These are phyloP conservation scores for Myxozyma melibiosi DNA, from an alignment of 805 yeast genomes.

Conservation along the genomic window DNA sequence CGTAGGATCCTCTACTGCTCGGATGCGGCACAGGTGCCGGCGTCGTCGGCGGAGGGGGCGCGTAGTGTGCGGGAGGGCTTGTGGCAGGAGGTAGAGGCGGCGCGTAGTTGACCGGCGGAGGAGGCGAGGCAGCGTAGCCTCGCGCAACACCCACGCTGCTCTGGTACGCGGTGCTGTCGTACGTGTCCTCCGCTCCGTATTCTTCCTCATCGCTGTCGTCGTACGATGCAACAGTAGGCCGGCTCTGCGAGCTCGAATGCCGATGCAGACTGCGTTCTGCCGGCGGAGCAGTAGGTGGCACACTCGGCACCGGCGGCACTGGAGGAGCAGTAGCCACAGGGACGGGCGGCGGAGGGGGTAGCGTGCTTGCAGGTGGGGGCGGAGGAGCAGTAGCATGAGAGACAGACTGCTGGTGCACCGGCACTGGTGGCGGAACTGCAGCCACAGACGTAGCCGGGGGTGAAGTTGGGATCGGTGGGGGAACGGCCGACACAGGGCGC, in stretches of 20 bases:
- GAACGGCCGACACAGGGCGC: constrained; percentile 17
- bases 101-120: constrained; percentile 32
- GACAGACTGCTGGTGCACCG: background rate
- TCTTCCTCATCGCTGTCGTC: constrained; percentile 3
- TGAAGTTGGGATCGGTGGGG: constrained; percentile 28
- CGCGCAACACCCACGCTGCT: constrained; percentile 61
- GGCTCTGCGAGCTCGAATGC: background rate
- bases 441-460: constrained; percentile 4
- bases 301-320: constrained; percentile 19
- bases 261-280: constrained; percentile 3
- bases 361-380: constrained; percentile 23
- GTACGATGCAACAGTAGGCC: background rate
- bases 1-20: background rate
- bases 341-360: constrained; percentile 26
- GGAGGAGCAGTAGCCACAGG: constrained; percentile 24
- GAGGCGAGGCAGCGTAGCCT: constrained; percentile 5
- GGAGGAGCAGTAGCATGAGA: constrained; percentile 28
- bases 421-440: background rate
- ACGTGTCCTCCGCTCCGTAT: background rate
- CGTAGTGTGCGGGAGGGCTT: constrained; percentile 31
- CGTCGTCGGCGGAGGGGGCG: constrained; percentile 24
- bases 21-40: constrained; percentile 27
- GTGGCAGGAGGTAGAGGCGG: constrained; percentile 28
- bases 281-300: constrained; percentile 4
- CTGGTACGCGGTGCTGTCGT: constrained; percentile 62